phyloP scores from a whole-genome alignment of 768 basidiomycete genomes.

The Pleurotus sapidus region DNA sequence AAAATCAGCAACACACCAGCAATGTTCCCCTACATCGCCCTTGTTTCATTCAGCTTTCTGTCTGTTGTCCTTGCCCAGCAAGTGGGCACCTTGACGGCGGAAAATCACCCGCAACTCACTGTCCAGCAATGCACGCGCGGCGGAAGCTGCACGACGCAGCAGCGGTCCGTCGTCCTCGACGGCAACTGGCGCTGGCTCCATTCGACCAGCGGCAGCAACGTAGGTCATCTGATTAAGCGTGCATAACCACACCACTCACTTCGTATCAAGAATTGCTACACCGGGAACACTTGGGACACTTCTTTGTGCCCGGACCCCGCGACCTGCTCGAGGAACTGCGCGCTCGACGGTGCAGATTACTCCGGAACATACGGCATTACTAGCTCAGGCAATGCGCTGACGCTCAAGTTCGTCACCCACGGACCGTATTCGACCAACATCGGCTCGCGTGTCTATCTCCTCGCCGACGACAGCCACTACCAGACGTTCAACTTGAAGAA shows the following conservation, averaged over 20 bases:
- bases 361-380: slow-evolving; percentile 36
- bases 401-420: slow-evolving; percentile 29
- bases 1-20: not conserved
- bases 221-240: not conserved
- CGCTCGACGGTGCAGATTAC: slow-evolving; percentile 24
- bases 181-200: slow-evolving; percentile 38
- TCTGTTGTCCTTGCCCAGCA: slow-evolving; percentile 32
- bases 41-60: slow-evolving; percentile 12
- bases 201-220: slow-evolving; percentile 20
- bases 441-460: slow-evolving; percentile 36
- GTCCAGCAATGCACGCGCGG: slow-evolving; percentile 27
- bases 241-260: not conserved
- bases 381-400: slow-evolving; percentile 28
- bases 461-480: slow-evolving; percentile 25
- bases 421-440: slow-evolving; percentile 18
- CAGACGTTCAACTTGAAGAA: slow-evolving; percentile 26
- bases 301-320: slow-evolving; percentile 30
- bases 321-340: slow-evolving; percentile 26
- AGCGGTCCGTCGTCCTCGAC: slow-evolving; percentile 28
- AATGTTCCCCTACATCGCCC: slow-evolving; percentile 19
- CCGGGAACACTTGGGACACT: slow-evolving; percentile 37
- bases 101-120: slow-evolving; percentile 31
- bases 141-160: slow-evolving; percentile 22
- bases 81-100: slow-evolving; percentile 32
- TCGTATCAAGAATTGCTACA: slow-evolving; percentile 25